These are phyloP conservation scores for Verbascum thapsus DNA, from an alignment of 257 asterid genomes.

Conservation along the genomic window DNA sequence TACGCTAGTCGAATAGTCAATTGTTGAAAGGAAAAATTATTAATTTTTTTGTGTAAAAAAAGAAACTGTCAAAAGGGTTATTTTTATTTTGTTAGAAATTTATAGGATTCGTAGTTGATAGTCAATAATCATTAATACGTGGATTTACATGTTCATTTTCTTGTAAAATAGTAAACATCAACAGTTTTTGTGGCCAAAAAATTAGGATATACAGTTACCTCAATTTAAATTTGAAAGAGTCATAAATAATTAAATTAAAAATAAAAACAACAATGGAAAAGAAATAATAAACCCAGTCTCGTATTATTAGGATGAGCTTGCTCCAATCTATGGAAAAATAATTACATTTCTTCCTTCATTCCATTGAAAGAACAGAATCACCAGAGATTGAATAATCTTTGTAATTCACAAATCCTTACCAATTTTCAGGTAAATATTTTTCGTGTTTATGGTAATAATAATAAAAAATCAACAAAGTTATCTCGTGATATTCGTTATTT, in stretches of 20 bases:
- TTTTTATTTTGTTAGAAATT: too few relatives aligned
- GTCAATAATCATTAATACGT: too few relatives aligned
- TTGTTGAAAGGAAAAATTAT: too few relatives aligned
- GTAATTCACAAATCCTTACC: slow-evolving; percentile 6
- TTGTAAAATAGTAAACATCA: slow-evolving; percentile 25
- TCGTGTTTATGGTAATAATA: background rate
- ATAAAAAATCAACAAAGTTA: too few relatives aligned
- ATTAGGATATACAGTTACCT: slow-evolving; percentile 35
- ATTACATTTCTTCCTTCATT: slow-evolving; percentile 8
- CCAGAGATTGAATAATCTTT: slow-evolving; percentile 5
- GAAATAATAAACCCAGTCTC: background rate
- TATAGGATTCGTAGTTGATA: too few relatives aligned
- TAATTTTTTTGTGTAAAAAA: too few relatives aligned
- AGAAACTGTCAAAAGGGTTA: too few relatives aligned
- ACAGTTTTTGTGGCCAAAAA: slow-evolving; percentile 33
- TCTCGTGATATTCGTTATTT: too few relatives aligned
- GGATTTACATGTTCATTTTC: slow-evolving; percentile 13
- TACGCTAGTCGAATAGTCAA: too few relatives aligned
- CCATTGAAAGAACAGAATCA: slow-evolving; percentile 22
- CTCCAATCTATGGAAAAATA: slow-evolving; percentile 10
- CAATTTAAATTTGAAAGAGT: slow-evolving; percentile 11
- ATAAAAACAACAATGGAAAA: slow-evolving; percentile 22
- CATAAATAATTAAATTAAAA: too few relatives aligned
- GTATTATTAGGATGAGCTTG: background rate
- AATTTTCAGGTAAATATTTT: slow-evolving; percentile 28